Conservation (phyloP, 2,329 filamentous ascomycete species). For the Proliferodiscus dingleyae region DNA sequence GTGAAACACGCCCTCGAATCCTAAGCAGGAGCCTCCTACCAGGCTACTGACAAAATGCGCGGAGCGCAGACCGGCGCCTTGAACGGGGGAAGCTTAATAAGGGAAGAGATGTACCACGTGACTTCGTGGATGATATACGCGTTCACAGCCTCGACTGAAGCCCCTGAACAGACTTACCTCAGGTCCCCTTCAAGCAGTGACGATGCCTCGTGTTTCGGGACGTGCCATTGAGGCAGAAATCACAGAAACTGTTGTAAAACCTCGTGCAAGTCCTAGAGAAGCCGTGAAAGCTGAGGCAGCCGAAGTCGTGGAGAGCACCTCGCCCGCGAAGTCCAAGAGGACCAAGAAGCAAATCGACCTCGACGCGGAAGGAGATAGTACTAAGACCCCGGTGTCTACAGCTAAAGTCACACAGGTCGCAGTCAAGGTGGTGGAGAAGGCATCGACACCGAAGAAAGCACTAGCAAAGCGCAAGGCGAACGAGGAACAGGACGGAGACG, state of each 20-base stretch:
- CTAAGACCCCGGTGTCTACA: not conserved
- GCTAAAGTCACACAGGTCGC: conserved; percentile 18
- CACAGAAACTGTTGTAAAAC: conserved; percentile 13
- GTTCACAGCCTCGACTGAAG: no score
- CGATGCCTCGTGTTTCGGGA: conserved; percentile 26
- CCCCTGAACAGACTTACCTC: no score
- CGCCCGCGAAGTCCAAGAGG: conserved; percentile 1
- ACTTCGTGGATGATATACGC: no score
- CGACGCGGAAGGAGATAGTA: conserved; percentile 10
- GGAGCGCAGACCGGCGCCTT: no score
- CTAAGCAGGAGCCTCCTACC: no score
- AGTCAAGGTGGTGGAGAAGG: conserved; percentile 16
- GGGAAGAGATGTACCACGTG: no score
- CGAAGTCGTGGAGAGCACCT: not conserved
- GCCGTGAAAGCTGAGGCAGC: not conserved
- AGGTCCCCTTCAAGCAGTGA: not conserved
- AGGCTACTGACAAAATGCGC: no score
- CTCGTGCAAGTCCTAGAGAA: conserved; percentile 4
- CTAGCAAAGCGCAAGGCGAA: conserved; percentile 26
- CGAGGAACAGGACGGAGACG: conserved; percentile 21
- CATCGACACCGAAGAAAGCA: conserved; percentile 17
- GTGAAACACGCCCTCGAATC: no score
- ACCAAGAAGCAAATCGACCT: conserved; percentile 13
- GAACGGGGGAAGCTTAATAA: no score
- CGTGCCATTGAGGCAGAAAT: conserved; percentile 5